Percentiles rank a stretch among this genome's conserved stretches.
Conservation (phyloP, 192 early-diverging fungal species). For the Linnemannia zychae region DNA sequence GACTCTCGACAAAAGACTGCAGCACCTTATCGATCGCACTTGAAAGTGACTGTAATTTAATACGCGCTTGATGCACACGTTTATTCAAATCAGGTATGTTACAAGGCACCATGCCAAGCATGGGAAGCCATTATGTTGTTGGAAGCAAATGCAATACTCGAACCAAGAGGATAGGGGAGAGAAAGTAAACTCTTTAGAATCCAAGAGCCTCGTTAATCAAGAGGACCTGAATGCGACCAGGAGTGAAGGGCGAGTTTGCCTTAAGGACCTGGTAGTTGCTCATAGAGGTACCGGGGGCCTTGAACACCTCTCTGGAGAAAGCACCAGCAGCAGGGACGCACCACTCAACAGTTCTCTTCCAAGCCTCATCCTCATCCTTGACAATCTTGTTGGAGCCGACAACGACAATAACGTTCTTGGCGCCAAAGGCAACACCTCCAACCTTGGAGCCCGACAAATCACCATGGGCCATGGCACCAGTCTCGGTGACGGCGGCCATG, state of each 20-base stretch:
- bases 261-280: constrained; percentile 42
- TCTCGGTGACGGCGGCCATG: constrained; percentile 47
- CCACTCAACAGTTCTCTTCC: constrained; percentile 41
- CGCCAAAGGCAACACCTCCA: constrained; percentile 42
- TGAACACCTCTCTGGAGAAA: constrained; percentile 42
- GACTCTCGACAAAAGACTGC: too few species aligned
- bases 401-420: constrained; percentile 57
- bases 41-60: too few species aligned
- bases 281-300: constrained; percentile 30
- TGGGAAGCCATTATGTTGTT: too few species aligned
- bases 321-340: constrained; percentile 38
- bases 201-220: constrained; percentile 50
- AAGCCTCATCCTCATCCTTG: constrained; percentile 53
- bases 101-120: background rate
- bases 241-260: constrained; percentile 43
- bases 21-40: too few species aligned
- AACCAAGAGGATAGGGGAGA: too few species aligned
- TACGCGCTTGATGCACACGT: too few species aligned
- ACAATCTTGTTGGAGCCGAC: constrained; percentile 62
- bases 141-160: too few species aligned
- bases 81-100: constrained; percentile 1
- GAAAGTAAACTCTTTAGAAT: constrained; percentile 30
- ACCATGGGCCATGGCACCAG: constrained; percentile 45
- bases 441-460: constrained; percentile 50
- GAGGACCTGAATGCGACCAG: constrained; percentile 47